These are phyloP conservation scores for Scleromitrula shiraiana DNA, from an alignment of 2,329 filamentous ascomycete genomes.

Conservation along the genomic window DNA sequence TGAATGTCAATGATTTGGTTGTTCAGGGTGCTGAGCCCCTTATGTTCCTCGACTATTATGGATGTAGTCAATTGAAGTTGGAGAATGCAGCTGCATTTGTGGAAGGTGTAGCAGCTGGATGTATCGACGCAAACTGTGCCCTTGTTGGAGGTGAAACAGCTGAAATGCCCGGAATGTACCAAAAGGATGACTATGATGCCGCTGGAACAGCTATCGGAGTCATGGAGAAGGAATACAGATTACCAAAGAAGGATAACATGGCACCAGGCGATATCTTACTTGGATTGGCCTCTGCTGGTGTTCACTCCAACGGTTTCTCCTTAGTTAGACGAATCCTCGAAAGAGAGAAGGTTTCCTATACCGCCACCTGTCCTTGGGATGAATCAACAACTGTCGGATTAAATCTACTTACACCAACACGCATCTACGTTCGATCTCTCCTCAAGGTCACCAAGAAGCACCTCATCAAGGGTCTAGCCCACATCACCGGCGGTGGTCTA, in stretches of 20 bases:
- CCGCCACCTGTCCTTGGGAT: slow-evolving; percentile 71
- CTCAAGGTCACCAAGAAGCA: slow-evolving; percentile 55
- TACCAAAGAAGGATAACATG: slow-evolving; percentile 75
- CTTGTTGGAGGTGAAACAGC: slow-evolving; percentile 96
- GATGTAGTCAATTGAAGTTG: slow-evolving; percentile 79
- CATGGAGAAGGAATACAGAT: slow-evolving; percentile 58
- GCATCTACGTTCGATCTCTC: slow-evolving; percentile 84
- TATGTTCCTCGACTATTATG: slow-evolving; percentile 97
- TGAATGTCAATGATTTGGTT: slow-evolving; percentile 91
- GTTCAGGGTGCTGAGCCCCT: slow-evolving; percentile 92
- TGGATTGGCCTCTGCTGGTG: slow-evolving; percentile 75
- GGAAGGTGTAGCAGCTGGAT: slow-evolving; percentile 81
- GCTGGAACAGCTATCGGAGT: slow-evolving; percentile 86
- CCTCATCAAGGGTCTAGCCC: slow-evolving; percentile 83
- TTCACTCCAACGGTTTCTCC: slow-evolving; percentile 96
- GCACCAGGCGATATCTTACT: slow-evolving; percentile 73
- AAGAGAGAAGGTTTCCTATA: slow-evolving; percentile 61
- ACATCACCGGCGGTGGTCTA: slow-evolving; percentile 93
- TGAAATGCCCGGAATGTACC: slow-evolving; percentile 92
- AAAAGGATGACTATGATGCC: slow-evolving; percentile 83
- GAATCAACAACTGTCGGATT: slow-evolving; percentile 55
- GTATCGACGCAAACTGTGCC: slow-evolving; percentile 75
- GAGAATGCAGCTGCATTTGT: slow-evolving; percentile 77
- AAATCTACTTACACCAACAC: slow-evolving; percentile 78
- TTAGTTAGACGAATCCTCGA: slow-evolving; percentile 88